Base-by-base conservation (phyloP, 2,329 filamentous ascomycete species). In the Verticillium nonalfalfae region DNA sequence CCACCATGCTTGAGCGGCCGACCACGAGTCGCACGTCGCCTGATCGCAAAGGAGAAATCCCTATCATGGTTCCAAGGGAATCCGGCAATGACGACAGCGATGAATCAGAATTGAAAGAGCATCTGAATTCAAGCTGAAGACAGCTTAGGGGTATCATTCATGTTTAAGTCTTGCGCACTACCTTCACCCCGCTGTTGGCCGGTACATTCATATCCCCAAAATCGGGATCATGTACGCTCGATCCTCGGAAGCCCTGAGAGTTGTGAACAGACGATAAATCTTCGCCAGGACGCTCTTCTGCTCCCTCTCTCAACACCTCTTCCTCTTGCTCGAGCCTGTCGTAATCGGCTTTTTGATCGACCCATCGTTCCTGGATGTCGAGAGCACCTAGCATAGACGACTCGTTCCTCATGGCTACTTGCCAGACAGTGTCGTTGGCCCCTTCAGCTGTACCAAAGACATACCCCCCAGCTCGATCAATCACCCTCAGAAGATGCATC, bases 361-460 rank as follows among this genome's bases (percentile, higher is more conserved):
- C 79, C 95, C 95, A 99, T 64, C 95, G 84, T 78, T 99, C 95
- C 76, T 99, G 95, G 65, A 98, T 88, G 75, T 99, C 94, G 63
- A 89, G 81, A 10, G 93, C 87, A 68, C 96, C 93, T 81, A 96
- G 87, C 75, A 87, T 78, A 36, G 85, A 86, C 39, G 87, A 85
- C 62, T 88, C 87, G 62, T 87, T 87, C 61, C 93, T 86, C 86
- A 98, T 96, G 2, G 95, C 92, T 55, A 98, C 88, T 70, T 96
- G 91, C 95, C 95, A 99, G n/a, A 99, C 86, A 7, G 90, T 93
- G 73, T 99, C 94, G 68, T 98, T 97, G 56, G 93, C 91, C 1
- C 93, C 94, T 72, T 97, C 92, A 0, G 92, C 90, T 5, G 89
- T 85, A 0, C 93, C 93, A 77, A 99, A 97, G 1, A 93, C 90